Evolutionary conservation across 768 basidiomycete species (phyloP).

Genomic region (Saitozyma podzolica): DNA sequence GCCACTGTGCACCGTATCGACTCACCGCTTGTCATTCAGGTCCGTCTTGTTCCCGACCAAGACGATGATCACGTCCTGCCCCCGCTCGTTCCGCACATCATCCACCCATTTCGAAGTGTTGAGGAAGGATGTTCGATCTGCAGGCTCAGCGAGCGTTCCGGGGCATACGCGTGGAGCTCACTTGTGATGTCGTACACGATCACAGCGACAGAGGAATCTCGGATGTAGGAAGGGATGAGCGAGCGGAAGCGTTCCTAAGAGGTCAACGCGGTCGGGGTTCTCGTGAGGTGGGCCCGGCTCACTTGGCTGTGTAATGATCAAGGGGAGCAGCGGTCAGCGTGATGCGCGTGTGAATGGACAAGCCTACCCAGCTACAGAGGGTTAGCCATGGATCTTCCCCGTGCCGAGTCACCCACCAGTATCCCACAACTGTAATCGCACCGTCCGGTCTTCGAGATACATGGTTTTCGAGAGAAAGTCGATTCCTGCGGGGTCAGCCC

Average conservation of each 20-base stretch:
- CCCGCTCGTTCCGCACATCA: slow-evolving; percentile 94
- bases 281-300: slow-evolving; percentile 12
- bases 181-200: slow-evolving; percentile 99
- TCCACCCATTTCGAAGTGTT: slow-evolving; percentile 99
- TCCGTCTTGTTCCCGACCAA: slow-evolving; percentile 99
- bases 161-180: slow-evolving; percentile 55
- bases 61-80: slow-evolving; percentile 97
- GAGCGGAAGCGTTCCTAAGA: slow-evolving; percentile 91
- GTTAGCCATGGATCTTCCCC: slow-evolving; percentile 1
- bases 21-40: slow-evolving; percentile 93
- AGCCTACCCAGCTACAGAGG: slow-evolving; percentile 33
- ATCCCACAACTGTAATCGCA: slow-evolving; percentile 96
- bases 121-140: slow-evolving; percentile 95
- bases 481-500: slow-evolving; percentile 59
- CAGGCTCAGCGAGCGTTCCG: neutral
- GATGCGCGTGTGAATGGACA: too few species aligned
- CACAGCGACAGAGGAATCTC: slow-evolving; percentile 97
- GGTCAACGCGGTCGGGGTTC: slow-evolving; percentile 1
- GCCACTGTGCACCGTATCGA: slow-evolving; percentile 13
- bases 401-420: slow-evolving; percentile 69
- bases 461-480: slow-evolving; percentile 99
- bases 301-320: slow-evolving; percentile 26
- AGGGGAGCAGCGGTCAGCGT: neutral
- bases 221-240: slow-evolving; percentile 96
- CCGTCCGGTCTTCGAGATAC: slow-evolving; percentile 98